Percentiles rank a stretch among this genome's conserved stretches.
Evolutionary conservation across 129 eudicot species (phyloP).

Genomic region (sunflower (Helianthus annuus)): HanXRQr2.0-SUNRISE NC_035445.2:130033297-130033796

Average conservation of each 20-base stretch:
- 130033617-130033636: background rate
- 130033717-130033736: background rate
- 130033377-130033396: too few species aligned
- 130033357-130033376: too few species aligned
- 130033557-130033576: too few species aligned
- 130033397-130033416: too few species aligned
- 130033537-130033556: too few species aligned
- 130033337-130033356: too few species aligned
- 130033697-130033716: background rate
- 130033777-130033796: background rate
- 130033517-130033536: too few species aligned
- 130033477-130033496: too few species aligned
- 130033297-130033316: slow-evolving; percentile 15
- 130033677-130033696: background rate
- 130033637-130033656: background rate
- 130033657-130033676: background rate
- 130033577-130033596: background rate
- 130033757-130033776: background rate
- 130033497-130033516: too few species aligned
- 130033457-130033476: background rate
- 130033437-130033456: slow-evolving; percentile 9
- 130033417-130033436: background rate
- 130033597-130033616: slow-evolving; percentile 9
- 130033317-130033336: too few species aligned
- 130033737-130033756: background rate